Conservation (phyloP, 1,139 yeast genomes). For the Yarrowia galli region DNA sequence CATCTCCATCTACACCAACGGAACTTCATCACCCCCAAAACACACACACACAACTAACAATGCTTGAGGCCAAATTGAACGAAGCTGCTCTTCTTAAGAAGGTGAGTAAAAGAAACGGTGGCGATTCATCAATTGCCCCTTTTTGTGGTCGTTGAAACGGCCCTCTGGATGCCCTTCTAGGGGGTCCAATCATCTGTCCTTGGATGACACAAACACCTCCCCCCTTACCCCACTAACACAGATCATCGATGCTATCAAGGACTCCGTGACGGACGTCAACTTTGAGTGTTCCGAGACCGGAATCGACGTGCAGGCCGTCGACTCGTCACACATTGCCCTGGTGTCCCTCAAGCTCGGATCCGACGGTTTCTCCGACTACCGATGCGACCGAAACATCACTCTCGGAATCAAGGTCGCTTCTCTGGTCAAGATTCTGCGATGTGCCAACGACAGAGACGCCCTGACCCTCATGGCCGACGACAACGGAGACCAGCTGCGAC, state of each 20-base stretch:
- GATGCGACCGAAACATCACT: constrained; percentile 94
- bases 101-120: constrained; percentile 49
- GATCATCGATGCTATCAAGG: constrained; percentile 91
- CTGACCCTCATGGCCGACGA: constrained; percentile 92
- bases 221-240: constrained; percentile 41
- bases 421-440: constrained; percentile 82
- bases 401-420: constrained; percentile 91
- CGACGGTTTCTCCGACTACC: constrained; percentile 89
- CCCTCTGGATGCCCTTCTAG: too few species aligned
- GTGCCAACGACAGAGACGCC: constrained; percentile 90
- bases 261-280: constrained; percentile 92
- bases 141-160: too few species aligned
- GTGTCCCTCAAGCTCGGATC: constrained; percentile 88
- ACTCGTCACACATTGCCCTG: constrained; percentile 92
- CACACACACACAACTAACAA: constrained; percentile 48
- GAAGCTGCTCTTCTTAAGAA: constrained; percentile 92
- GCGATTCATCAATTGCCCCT: not conserved
- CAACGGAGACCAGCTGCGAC: constrained; percentile 78
- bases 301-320: constrained; percentile 95
- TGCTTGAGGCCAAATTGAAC: constrained; percentile 97
- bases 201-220: too few species aligned
- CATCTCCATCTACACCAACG: constrained; percentile 5
- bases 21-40: not conserved
- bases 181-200: too few species aligned
- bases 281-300: constrained; percentile 96